Percentiles rank a stretch among this genome's conserved stretches.
phyloP scores from a whole-genome alignment of 2,329 filamentous ascomycete genomes.

The Fusarium tupiense region DNA sequence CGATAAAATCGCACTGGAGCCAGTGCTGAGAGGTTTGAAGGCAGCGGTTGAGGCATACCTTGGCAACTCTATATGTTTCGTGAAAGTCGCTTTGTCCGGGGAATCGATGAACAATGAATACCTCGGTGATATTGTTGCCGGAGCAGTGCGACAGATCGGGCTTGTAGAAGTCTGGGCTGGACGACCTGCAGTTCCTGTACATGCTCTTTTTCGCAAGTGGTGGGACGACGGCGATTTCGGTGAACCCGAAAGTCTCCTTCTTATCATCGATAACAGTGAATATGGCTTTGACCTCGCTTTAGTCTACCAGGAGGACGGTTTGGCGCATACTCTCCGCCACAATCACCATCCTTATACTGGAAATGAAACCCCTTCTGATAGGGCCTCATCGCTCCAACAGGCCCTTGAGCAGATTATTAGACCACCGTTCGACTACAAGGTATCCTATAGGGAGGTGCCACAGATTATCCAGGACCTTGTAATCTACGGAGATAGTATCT shows the following conservation, averaged over 20 bases:
- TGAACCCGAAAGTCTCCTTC: accelerated
- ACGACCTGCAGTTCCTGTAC: accelerated
- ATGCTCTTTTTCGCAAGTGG: not conserved
- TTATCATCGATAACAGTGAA: not conserved
- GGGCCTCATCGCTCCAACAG: not conserved
- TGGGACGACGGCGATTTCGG: not conserved
- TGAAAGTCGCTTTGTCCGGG: too few relatives aligned
- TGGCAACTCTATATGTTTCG: not conserved
- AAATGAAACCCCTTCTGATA: not conserved
- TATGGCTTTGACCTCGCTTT: not conserved
- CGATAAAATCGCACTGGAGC: not conserved
- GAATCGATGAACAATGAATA: not conserved
- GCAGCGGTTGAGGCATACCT: not conserved
- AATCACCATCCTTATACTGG: not conserved
- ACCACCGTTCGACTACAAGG: not conserved
- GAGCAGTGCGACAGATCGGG: not conserved
- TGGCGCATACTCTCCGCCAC: not conserved
- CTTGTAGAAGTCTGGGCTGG: not conserved
- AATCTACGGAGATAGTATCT: not conserved
- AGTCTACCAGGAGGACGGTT: accelerated
- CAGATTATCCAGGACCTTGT: not conserved
- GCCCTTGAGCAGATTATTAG: not conserved
- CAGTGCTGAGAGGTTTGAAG: not conserved
- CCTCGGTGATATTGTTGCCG: not conserved
- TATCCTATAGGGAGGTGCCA: accelerated